Evolutionary conservation across 2,329 filamentous ascomycete genomes (phyloP), one percentile per base, ranked within the genome.

Genomic region (Nemania bipapillata): DNA sequence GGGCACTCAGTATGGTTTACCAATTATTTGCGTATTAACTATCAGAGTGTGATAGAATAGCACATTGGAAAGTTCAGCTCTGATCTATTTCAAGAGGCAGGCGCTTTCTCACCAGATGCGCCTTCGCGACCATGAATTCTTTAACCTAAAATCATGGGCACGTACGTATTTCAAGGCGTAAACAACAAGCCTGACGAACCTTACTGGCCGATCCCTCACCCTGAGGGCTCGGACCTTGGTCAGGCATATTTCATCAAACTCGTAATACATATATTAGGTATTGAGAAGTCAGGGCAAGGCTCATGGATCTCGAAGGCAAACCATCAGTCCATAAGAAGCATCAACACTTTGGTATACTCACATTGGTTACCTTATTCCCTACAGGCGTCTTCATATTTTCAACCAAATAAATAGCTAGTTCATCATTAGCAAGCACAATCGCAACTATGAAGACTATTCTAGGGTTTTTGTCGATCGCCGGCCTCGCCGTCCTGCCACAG

Each of bases 401-500:
- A 32, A 32, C 30, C 9, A 4, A 9, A 32, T 4, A 32, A 9
- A 45, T 45, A 45, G 3, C 22, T 4, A 50, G n/a, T 20, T 26
- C 12, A n/a, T 24, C 5, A 1, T 15, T 17, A 50, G 45, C n/a
- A n/a, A n/a, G 5, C 11, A 28, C 28, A n/a, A 32, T 47, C 22
- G 24, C 17, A 32, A 15, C 35, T 2, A 68, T 68, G 66, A 15
- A 9, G 1, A 15, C 37, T 15, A 11, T 54, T 30, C 15, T 28
- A 9, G 30, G 35, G 4, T 5, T 73, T 22, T 45, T 45, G 28
- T 35, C 70, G 15, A 8, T 66, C 30, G 45, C 54, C 2, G 22
- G 50, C n/a, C 11, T 66, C 30, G 45, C 54, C 2, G 22, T 50
- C 9, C 7, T 71, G 11, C 73, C 68, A 5, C 26, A 53, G 17